Base-by-base conservation (phyloP, 768 basidiomycete genomes). In the Mycena haematopus region DNA sequence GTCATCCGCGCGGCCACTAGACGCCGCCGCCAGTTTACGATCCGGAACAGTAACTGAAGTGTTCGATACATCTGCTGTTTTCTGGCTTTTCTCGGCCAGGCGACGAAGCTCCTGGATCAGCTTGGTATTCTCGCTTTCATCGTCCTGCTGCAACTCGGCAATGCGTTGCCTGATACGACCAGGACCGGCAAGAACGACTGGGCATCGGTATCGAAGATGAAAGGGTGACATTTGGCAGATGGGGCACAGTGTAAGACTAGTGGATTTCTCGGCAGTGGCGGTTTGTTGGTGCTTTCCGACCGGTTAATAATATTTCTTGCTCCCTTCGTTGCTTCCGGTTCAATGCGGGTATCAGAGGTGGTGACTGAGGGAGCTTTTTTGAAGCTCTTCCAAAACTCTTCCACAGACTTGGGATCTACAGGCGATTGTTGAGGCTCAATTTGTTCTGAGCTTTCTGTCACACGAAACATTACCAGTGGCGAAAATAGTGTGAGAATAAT, bases 141-240 rank as follows among this genome's bases (percentile, higher is more conserved):
- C 73, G 52, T 69, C 63, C 68, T 73, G 64, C 67, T 76, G 72
- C 21, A 87, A 71, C 63, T 84, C 80, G 9, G 68, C 71, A 45
- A 88, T 71, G 56, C 85, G 83, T 52, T 72, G 73, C 63, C 74
- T 76, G 66, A 88, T 78, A 9, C 79, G 70, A 9, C 74, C 71
- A 0, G 79, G 69, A 11, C 84, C 82, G 38, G 76, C 76, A 25
- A 74, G 60, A 25, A 88, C 75, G 24, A 80, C 70, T 6, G 84
- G 83, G 69, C 87, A 89, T 46, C 71, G 71, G 52, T 77, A 76
- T n/a, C 79, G 81, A 55, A 77, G 73, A 63, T 89, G 87, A 40
- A 76, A 74, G 8, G 83, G 80, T 5, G 66, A 64, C 47, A 71
- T 71, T 21, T 74, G 72, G 71, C 87, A 88, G 22, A 85, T 73